Base-by-base conservation (phyloP, 371 early-diverging fungal species). In the Mortierella sp. region DNA sequence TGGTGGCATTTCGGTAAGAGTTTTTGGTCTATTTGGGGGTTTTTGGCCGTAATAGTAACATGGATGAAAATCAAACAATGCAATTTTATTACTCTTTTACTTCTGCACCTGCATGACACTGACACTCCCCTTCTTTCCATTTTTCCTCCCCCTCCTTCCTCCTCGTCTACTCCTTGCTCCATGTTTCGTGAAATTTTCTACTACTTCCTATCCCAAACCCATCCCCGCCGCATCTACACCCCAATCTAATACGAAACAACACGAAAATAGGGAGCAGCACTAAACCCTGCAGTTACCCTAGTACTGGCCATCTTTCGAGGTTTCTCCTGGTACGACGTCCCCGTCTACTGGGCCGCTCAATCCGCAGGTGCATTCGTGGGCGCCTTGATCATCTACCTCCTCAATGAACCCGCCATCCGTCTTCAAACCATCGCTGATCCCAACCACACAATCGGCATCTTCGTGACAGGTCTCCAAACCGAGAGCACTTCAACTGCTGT, bases 281-380 rank as follows among this genome's bases (percentile, higher is more conserved):
- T 96, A 55, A 96, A 95, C 76, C 96, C 96, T 16, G 95, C 95
- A 2, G 93, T 95, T 50, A 93, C 96, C 0, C 70, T 95, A 5
- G 88, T 93, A 28, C 90, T 94, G 75, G 93, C 93, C 57, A 80
- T 90, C 24, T 94, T 91, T 80, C 90, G 94, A 28, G 91, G 92
- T 2, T 93, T 96, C 65, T 92, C 94, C 11, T 87, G 90, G 82
- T 70, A 88, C 14, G 90, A 92, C 68, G 93, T 95, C 2, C 91
- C 94, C 0, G 75, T 82, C 45, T 96, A 94, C 81, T 81, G 91
- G 52, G 68, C 89, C 14, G 90, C 94, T 19, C 95, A 96, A 78
- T 76, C 92, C 45, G 44, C 89, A 1, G 96, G 95, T 38, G 94
- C 94, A 9, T 94, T 95, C 74, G 78, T 90, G 0, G 96, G 94